These are phyloP conservation scores for Clitopilus hobsonii DNA, from an alignment of 768 basidiomycete species.

Conservation along the genomic window DNA sequence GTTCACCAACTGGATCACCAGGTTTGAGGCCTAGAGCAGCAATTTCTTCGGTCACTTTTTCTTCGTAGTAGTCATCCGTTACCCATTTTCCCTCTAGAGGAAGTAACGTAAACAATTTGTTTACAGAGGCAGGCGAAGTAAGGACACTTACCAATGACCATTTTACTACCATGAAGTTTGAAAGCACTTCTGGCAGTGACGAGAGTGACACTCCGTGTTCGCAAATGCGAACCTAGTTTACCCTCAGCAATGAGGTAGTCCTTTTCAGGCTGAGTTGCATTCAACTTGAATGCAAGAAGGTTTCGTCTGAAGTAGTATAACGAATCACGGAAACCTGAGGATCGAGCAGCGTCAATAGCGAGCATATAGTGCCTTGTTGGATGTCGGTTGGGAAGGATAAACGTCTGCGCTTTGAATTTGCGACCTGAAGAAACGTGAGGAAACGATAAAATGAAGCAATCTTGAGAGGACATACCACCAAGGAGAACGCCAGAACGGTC, in stretches of 20 bases:
- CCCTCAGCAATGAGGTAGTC: conserved; percentile 87
- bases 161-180: conserved; percentile 92
- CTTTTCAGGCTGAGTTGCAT: conserved; percentile 86
- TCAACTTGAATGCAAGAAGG: conserved; percentile 84
- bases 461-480: conserved; percentile 58
- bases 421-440: conserved; percentile 49
- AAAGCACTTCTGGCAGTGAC: conserved; percentile 90
- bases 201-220: conserved; percentile 89
- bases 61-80: conserved; percentile 94
- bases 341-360: conserved; percentile 95
- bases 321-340: conserved; percentile 94
- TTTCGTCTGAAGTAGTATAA: conserved; percentile 97
- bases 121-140: neutral
- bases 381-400: conserved; percentile 80
- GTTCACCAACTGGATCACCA: conserved; percentile 78
- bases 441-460: neutral
- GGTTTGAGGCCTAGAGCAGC: conserved; percentile 78
- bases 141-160: conserved; percentile 69
- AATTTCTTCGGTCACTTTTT: conserved; percentile 71
- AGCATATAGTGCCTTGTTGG: conserved; percentile 88
- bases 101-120: neutral
- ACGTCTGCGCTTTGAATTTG: conserved; percentile 84
- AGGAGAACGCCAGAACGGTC: conserved; percentile 79
- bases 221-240: conserved; percentile 83
- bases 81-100: conserved; percentile 84